phyloP scores from a whole-genome alignment of 2,329 filamentous ascomycete species.

The Sarocladium brachiariae region DNA sequence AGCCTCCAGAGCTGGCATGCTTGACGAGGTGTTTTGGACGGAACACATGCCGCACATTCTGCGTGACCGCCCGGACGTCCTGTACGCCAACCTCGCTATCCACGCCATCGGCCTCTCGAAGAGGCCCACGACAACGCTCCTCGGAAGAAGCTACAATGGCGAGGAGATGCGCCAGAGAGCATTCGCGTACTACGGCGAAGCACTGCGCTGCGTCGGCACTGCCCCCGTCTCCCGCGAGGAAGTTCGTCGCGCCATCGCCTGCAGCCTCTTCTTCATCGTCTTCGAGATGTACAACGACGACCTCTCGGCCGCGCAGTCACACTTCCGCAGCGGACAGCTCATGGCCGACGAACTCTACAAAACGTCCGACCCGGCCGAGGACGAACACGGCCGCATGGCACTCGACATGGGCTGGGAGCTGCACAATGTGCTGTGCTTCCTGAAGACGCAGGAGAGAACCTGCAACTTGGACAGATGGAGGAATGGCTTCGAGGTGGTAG shows the following conservation, averaged over 20 bases:
- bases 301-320: slow-evolving; percentile 24
- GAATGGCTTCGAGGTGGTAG: slow-evolving; percentile 1
- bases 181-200: slow-evolving; percentile 20
- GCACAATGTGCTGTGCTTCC: slow-evolving; percentile 11
- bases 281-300: slow-evolving; percentile 32
- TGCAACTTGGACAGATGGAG: slow-evolving; percentile 2
- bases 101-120: slow-evolving; percentile 26
- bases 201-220: slow-evolving; percentile 26
- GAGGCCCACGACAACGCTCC: slow-evolving; percentile 11
- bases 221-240: slow-evolving; percentile 22
- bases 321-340: slow-evolving; percentile 29
- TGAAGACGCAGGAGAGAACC: slow-evolving; percentile 5
- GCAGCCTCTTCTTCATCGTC: slow-evolving; percentile 30
- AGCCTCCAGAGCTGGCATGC: background rate
- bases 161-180: slow-evolving; percentile 6
- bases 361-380: background rate
- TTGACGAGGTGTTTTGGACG: slow-evolving; percentile 24
- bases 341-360: slow-evolving; percentile 27
- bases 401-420: slow-evolving; percentile 11
- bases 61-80: slow-evolving; percentile 25
- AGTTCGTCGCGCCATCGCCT: slow-evolving; percentile 20
- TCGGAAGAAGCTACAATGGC: slow-evolving; percentile 13
- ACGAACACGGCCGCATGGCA: background rate
- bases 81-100: slow-evolving; percentile 30
- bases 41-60: slow-evolving; percentile 27